phyloP scores from a whole-genome alignment of 805 yeast genomes.

The Metschnikowia baotianmanensis region DNA sequence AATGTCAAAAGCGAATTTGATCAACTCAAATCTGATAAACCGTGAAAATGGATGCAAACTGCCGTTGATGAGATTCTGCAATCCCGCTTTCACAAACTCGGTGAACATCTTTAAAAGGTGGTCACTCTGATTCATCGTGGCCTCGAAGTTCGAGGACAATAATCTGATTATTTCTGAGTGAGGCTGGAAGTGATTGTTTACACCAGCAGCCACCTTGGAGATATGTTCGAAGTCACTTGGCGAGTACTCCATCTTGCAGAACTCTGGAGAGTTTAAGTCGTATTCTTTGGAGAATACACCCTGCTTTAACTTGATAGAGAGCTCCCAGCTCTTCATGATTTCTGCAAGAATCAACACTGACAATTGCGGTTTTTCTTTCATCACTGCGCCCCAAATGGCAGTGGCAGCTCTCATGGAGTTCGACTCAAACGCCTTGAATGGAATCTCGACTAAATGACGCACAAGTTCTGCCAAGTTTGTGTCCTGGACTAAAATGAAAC shows the following conservation, averaged over 20 bases:
- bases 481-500: conserved; percentile 32
- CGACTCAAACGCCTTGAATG: conserved; percentile 65
- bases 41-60: conserved; percentile 85
- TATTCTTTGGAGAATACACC: conserved; percentile 63
- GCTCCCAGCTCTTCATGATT: conserved; percentile 67
- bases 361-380: conserved; percentile 60
- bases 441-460: conserved; percentile 58
- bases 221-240: conserved; percentile 71
- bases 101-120: conserved; percentile 71
- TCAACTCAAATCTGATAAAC: conserved; percentile 67
- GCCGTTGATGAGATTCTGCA: conserved; percentile 51
- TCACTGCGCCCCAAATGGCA: conserved; percentile 76
- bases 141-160: conserved; percentile 75
- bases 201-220: conserved; percentile 48
- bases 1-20: conserved; percentile 65
- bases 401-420: conserved; percentile 61
- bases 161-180: conserved; percentile 68
- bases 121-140: conserved; percentile 68
- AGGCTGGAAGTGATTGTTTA: conserved; percentile 54
- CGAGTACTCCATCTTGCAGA: conserved; percentile 77
- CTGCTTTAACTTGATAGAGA: conserved; percentile 50
- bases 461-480: conserved; percentile 46
- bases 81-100: conserved; percentile 53
- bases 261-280: conserved; percentile 62
- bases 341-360: conserved; percentile 65